A percentile compares a stretch with the other conserved stretches of the same genome.
Evolutionary conservation across 78 protist species (phyloP).

Genomic region (Dictyostelium purpureum): DNA sequence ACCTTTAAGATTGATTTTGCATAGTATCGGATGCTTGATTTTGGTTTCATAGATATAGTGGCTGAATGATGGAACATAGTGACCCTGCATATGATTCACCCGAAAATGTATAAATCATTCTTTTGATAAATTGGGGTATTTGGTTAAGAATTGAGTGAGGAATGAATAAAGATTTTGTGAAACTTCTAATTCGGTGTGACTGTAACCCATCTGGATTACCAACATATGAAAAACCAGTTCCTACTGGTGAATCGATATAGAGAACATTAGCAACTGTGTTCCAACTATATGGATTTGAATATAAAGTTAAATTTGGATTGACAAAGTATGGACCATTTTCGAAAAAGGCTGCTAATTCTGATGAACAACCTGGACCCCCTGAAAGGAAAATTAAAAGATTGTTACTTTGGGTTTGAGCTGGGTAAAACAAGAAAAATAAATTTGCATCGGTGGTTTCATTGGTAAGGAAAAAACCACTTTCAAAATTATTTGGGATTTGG

Average conservation of each 20-base stretch:
- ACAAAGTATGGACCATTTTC: slow-evolving; percentile 90
- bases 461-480: background rate
- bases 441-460: slow-evolving; percentile 61
- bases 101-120: slow-evolving; percentile 44
- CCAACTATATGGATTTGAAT: slow-evolving; percentile 72
- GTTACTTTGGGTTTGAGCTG: slow-evolving; percentile 9
- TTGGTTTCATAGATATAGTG: slow-evolving; percentile 21
- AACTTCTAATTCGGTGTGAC: slow-evolving; percentile 38
- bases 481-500: background rate
- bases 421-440: slow-evolving; percentile 40
- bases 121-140: slow-evolving; percentile 24
- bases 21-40: background rate
- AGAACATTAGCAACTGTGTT: slow-evolving; percentile 48
- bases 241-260: slow-evolving; percentile 81
- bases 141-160: slow-evolving; percentile 23
- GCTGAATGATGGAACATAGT: slow-evolving; percentile 84
- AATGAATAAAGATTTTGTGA: slow-evolving; percentile 49
- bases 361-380: slow-evolving; percentile 39
- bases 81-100: slow-evolving; percentile 61
- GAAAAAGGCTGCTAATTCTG: background rate
- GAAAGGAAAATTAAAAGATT: slow-evolving; percentile 58
- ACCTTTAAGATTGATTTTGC: slow-evolving; percentile 73
- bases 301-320: background rate
- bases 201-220: slow-evolving; percentile 3
- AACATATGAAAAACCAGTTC: slow-evolving; percentile 83